Evolutionary conservation across 1,284 basidiomycete genomes (phyloP).

Genomic region (Tilletia caries): DNA sequence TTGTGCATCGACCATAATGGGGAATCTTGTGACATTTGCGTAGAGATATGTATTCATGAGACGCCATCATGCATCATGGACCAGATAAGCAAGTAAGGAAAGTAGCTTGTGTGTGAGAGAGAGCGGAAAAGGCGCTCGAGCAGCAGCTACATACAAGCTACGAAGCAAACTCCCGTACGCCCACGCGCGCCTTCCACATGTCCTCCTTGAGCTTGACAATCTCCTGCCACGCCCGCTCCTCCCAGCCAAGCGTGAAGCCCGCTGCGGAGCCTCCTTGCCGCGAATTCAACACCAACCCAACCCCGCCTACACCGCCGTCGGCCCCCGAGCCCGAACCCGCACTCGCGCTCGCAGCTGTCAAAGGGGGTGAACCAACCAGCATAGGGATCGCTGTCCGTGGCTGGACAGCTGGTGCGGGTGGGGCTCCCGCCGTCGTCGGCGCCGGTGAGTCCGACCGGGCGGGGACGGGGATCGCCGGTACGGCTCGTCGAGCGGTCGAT

Average conservation of each 20-base stretch:
- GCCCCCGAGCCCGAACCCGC: slow-evolving; percentile 23
- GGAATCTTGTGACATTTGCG: too few relatives aligned
- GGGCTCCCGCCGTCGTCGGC: neutral
- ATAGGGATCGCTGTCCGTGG: neutral
- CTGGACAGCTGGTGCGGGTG: neutral
- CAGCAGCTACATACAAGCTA: neutral
- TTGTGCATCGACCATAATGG: too few relatives aligned
- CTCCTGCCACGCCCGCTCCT: slow-evolving; percentile 46
- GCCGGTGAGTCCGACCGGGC: neutral
- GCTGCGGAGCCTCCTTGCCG: neutral
- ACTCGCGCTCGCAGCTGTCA: neutral
- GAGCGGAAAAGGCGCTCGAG: too few relatives aligned
- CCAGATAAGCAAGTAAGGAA: too few relatives aligned
- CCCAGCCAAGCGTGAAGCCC: slow-evolving; percentile 29
- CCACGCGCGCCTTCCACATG: slow-evolving; percentile 35
- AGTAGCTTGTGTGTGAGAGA: too few relatives aligned
- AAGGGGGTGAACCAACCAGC: neutral
- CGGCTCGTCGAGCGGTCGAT: slow-evolving; percentile 1
- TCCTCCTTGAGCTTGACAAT: slow-evolving; percentile 42
- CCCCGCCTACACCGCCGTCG: neutral
- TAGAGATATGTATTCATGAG: too few relatives aligned
- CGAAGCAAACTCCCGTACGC: slow-evolving; percentile 4
- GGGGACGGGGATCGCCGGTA: too few relatives aligned
- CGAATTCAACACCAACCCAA: slow-evolving; percentile 3
- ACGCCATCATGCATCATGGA: too few relatives aligned